Evolutionary conservation across 1,284 basidiomycete genomes (phyloP).

Genomic region (Ceratobasidium sp.): DNA sequence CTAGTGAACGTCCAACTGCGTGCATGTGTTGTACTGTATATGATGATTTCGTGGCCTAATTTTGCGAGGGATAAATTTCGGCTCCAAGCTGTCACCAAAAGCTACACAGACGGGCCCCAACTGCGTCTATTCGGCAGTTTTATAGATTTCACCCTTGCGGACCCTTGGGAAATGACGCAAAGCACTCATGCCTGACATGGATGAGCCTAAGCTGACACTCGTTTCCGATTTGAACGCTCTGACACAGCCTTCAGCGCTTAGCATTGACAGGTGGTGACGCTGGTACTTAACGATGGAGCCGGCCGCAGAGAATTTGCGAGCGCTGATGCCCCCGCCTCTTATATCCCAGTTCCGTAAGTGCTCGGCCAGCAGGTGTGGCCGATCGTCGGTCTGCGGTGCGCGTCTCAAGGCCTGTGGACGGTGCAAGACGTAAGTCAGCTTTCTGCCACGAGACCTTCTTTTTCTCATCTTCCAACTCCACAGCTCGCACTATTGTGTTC

Average conservation of each 20-base stretch:
- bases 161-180: no score
- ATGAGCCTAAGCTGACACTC: no score
- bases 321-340: conserved; percentile 23
- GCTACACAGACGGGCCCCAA: neutral
- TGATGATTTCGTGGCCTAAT: neutral
- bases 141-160: neutral
- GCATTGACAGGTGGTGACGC: neutral
- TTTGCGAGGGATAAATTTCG: neutral
- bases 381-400: neutral
- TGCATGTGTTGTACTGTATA: neutral
- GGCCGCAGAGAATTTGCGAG: neutral
- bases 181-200: no score
- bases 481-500: conserved; percentile 29
- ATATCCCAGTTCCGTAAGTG: conserved; percentile 15
- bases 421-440: conserved; percentile 29
- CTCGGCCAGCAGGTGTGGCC: neutral
- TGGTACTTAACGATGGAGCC: conserved; percentile 26
- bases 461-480: neutral
- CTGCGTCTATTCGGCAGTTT: neutral
- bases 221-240: no score
- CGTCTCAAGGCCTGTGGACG: conserved; percentile 9
- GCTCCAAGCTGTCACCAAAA: neutral
- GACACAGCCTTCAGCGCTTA: no score
- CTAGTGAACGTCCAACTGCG: neutral
- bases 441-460: neutral